A percentile compares a stretch with the other conserved stretches of the same genome.
These are phyloP conservation scores for Panaeolus papilionaceus DNA, from an alignment of 768 basidiomycete species.

Conservation along the genomic window DNA sequence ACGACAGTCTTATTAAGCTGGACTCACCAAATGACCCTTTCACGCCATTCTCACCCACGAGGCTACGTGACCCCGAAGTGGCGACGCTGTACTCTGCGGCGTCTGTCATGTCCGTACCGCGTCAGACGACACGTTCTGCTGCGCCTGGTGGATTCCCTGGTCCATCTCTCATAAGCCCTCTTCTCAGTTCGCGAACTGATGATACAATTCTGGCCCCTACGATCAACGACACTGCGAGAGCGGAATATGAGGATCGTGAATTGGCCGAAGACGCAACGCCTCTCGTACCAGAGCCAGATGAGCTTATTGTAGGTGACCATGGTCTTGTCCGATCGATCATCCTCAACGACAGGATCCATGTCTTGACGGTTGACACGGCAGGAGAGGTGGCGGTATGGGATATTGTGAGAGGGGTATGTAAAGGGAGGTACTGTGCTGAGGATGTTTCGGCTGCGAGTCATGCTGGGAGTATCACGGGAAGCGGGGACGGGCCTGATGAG, in stretches of 20 bases:
- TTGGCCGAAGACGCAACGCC: constrained; percentile 80
- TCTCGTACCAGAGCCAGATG: constrained; percentile 61
- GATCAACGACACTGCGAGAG: constrained; percentile 45
- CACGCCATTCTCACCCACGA: constrained; percentile 44
- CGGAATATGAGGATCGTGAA: constrained; percentile 74
- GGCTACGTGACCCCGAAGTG: constrained; percentile 74
- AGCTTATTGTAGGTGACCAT: constrained; percentile 73
- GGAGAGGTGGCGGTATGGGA: constrained; percentile 95
- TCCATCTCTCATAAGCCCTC: constrained; percentile 26
- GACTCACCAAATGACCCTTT: constrained; percentile 72
- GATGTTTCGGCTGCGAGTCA: constrained; percentile 68
- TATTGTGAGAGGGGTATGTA: constrained; percentile 77
- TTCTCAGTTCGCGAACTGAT: constrained; percentile 42
- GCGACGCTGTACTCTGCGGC: constrained; percentile 89
- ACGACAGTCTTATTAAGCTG: constrained; percentile 71
- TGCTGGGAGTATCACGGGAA: constrained; percentile 49
- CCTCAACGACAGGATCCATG: constrained; percentile 89
- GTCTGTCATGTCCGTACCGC: constrained; percentile 69
- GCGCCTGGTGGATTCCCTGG: constrained; percentile 31
- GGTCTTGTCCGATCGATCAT: constrained; percentile 85
- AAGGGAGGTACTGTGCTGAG: constrained; percentile 70
- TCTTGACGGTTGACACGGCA: constrained; percentile 86
- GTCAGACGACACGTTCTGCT: constrained; percentile 32
- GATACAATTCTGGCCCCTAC: constrained; percentile 38
- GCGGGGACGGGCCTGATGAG: constrained; percentile 32